Evolutionary conservation across 805 yeast species (phyloP), one percentile per base, ranked within the genome.

Genomic region (Candida coquimbonensis): DNA sequence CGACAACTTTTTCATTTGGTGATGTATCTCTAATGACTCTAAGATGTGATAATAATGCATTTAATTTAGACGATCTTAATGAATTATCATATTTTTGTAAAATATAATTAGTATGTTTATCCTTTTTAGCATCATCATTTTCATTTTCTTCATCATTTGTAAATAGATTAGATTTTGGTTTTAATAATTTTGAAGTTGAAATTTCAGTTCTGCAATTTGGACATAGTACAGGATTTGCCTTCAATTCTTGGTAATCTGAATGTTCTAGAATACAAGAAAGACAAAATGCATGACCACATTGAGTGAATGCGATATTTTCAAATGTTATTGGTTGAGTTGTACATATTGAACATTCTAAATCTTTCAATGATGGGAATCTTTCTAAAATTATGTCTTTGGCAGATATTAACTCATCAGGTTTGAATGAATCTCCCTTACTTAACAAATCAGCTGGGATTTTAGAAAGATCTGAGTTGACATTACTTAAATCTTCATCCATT

Each of bases 241-340:
- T 70, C 34, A 65, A 53, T 38, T 64, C 66, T 54, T 86, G 91
- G 57, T 79, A 87, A 19, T 78, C 80, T 48, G 89, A 74, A 61
- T 87, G 93, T 44, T 82, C 89, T 47, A 79, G 53, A 25, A 90
- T 56, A 62, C 97, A 91, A 19, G 68, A 70, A 32, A 81, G 65
- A 60, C 97, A 91, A 51, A 81, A 88, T 38, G 80, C 65, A 63
- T 91, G 98, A 27, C 85, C 83, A 66, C 98, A 91, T 34, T 79
- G 80, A 0, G 90, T 78, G 12, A 91, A 72, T 0, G 81, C 72
- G 38, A 77, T 69, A 33, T 69, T 65, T 27, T 78, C 77, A 1
- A 72, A 65, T 3, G 72, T 53, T 16, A 87, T 81, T 0, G 87
- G 82, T 26, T 77, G 77, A 2, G 80, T 74, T 0, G 88, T 80